These are phyloP conservation scores for Somion occarium DNA, from an alignment of 1,284 basidiomycete genomes.

Conservation along the genomic window DNA sequence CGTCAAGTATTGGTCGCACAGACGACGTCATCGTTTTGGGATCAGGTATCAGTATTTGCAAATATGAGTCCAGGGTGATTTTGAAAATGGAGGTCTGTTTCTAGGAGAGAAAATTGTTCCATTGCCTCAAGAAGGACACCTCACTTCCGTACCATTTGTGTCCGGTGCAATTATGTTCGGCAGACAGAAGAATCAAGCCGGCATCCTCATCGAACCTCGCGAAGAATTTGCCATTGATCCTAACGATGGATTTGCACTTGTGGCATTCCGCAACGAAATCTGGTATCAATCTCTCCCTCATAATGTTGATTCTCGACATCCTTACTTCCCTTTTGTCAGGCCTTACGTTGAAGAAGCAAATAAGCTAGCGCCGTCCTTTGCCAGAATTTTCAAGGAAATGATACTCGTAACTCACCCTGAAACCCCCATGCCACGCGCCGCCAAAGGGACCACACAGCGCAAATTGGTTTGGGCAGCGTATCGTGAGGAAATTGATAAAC, in stretches of 20 bases:
- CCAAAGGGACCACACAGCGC: constrained; percentile 24
- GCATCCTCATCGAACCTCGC: constrained; percentile 20
- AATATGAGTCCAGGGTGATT: not conserved
- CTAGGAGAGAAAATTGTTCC: constrained; percentile 24
- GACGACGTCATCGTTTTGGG: constrained; percentile 14
- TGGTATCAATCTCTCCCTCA: constrained; percentile 11
- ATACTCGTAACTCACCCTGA: constrained; percentile 21
- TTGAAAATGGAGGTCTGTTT: not conserved
- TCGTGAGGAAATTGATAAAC: constrained; percentile 21
- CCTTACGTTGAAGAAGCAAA: constrained; percentile 32
- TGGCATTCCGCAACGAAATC: constrained; percentile 7
- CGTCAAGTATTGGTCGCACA: constrained; percentile 7
- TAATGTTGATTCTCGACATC: too few species aligned
- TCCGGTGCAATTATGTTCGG: constrained; percentile 21
- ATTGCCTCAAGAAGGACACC: constrained; percentile 25
- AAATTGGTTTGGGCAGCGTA: constrained; percentile 22
- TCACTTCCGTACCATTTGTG: constrained; percentile 26
- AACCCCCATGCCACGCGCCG: constrained; percentile 24
- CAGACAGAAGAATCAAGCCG: constrained; percentile 15
- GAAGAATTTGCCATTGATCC: constrained; percentile 7
- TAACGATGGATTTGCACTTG: constrained; percentile 6
- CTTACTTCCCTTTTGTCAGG: too few species aligned
- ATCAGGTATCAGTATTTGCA: constrained; percentile 5
- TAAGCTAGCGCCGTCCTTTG: constrained; percentile 32
- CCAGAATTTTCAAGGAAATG: constrained; percentile 35